A percentile compares a stretch with the other conserved stretches of the same genome.
These are phyloP conservation scores for Psilocybe subaeruginosa DNA, from an alignment of 768 basidiomycete species.

Conservation along the genomic window DNA sequence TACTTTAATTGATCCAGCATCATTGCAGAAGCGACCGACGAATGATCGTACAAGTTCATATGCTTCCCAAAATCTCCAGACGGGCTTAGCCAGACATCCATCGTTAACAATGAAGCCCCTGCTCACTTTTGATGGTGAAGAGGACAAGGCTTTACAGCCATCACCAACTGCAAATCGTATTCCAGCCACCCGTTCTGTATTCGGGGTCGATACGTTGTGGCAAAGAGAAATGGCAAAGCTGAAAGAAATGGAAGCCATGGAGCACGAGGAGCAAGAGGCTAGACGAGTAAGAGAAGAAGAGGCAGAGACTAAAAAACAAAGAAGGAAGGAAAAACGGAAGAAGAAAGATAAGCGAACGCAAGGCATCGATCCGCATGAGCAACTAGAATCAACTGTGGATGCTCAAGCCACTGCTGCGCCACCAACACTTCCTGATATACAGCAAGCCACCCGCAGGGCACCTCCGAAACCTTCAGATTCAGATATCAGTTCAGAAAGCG, in stretches of 20 bases:
- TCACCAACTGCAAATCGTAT: conserved; percentile 22
- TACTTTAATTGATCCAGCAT: conserved; percentile 75
- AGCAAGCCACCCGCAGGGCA: conserved; percentile 38
- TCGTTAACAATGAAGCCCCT: conserved; percentile 66
- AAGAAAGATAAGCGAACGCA: conserved; percentile 36
- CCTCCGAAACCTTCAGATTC: conserved; percentile 44
- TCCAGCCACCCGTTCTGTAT: conserved; percentile 69
- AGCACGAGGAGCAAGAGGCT: conserved; percentile 60
- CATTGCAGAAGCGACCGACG: conserved; percentile 52
- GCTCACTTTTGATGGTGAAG: conserved; percentile 64
- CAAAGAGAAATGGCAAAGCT: conserved; percentile 85
- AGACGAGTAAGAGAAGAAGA: conserved; percentile 47
- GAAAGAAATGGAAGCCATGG: conserved; percentile 72
- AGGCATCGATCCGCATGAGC: conserved; percentile 14
- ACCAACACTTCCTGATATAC: conserved; percentile 47
- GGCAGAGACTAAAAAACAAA: conserved; percentile 46
- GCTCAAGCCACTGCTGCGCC: conserved; percentile 26
- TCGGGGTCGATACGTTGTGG: conserved; percentile 94
- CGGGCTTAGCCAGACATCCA: conserved; percentile 45
- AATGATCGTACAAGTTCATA: conserved; percentile 49
- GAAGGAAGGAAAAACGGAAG: conserved; percentile 53
- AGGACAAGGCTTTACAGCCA: conserved; percentile 35
- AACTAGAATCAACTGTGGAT: conserved; percentile 13
- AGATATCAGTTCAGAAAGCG: conserved; percentile 56
- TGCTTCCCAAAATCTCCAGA: conserved; percentile 37